Base-by-base conservation (phyloP, 106 monocot genomes). In the Cymbidium sinense region DNA sequence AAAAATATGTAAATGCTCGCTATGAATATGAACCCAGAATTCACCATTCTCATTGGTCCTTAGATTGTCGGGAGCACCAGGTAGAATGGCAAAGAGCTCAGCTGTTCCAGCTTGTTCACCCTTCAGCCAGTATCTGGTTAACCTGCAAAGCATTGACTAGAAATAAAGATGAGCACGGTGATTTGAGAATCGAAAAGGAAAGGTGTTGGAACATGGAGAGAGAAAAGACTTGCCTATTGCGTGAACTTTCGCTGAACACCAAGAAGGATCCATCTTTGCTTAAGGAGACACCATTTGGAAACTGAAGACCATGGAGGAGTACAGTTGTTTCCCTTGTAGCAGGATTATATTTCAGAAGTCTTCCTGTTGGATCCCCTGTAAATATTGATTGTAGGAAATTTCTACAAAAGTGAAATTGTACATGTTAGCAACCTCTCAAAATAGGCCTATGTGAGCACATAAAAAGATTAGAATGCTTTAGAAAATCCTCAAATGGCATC, bases 1-100 rank as follows among this genome's bases (percentile, higher is more conserved):
- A 50, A 34, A 88, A 20, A 54, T 88, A 75, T 12, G 84, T 80
- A 70, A 86, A 87, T 2, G 62, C 21, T 23, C 80, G 64, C 85
- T 75, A 74, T 96, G 96, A 33, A 96, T 88, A 8, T 88, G 93
- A 43, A 96, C 93, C 96, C 96, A 96, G 78, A 96, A 96, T 64
- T 96, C 96, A 6, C 96, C 96, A 67, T 90, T 91, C 75, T 90
- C 91, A 23, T 96, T 96, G 2, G 89, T 93, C 79, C 96, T 93
- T 61, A 93, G 86, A 30, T 96, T 93, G 64, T 96, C 96, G 2
- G 96, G 96, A 51, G 88, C 85, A 29, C 96, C 96, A 21, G 93
- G 96, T 25, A 96, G 76, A 43, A 79, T 54, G 9, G 87, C 93
- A 27, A 96, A 84, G 50, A 81, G 74, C 25, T 96, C 96, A 4